Base-by-base conservation (phyloP, 179 eudicot genomes). In the Drosera spatulata region DNA sequence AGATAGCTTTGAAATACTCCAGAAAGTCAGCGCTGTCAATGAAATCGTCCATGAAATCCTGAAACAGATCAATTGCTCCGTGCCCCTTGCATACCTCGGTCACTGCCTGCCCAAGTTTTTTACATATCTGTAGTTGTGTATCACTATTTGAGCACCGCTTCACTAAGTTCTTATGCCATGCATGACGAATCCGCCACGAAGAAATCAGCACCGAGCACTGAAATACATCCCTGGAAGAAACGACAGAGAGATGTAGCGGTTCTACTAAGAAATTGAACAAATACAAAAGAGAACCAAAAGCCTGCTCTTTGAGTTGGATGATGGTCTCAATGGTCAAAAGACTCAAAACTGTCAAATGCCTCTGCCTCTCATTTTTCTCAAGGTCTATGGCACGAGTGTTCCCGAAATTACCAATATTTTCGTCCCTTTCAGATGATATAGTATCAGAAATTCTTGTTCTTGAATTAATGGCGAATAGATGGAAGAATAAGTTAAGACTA, bases 131-230 rank as follows among this genome's bases (percentile, higher is more conserved):
- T 46, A 65, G 73, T 43, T 88, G 79, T 54, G 47, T 80, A 64
- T 81, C 85, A 10, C 61, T 66, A 56, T 79, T 80, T 22, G 85
- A 73, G 70, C 96, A 89, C 69, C 79, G 84, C 72, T 75, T 77
- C 59, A 86, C 69, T 66, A 93, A 66, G 75, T 90, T 90, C 60
- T 86, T 93, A 71, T 89, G 99, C 95, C 87, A 93, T 41, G 90
- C 82, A 72, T 88, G 96, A 71, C 98, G 98, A 71, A 91, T 79
- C 54, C 93, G 85, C 98, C 98, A 88, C 64, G 79, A 70, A 64
- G 95, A 93, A 72, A 89, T 67, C 84, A 89, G 66, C 63, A 93
- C 84, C 69, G 93, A 73, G 78, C 95, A 93, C 62, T 93, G 82
- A 55, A 88, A 93, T 48, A 86, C 83, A 77, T 93, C 99, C 90